phyloP scores from a whole-genome alignment of 768 basidiomycete genomes.

The Trametes meyenii region DNA sequence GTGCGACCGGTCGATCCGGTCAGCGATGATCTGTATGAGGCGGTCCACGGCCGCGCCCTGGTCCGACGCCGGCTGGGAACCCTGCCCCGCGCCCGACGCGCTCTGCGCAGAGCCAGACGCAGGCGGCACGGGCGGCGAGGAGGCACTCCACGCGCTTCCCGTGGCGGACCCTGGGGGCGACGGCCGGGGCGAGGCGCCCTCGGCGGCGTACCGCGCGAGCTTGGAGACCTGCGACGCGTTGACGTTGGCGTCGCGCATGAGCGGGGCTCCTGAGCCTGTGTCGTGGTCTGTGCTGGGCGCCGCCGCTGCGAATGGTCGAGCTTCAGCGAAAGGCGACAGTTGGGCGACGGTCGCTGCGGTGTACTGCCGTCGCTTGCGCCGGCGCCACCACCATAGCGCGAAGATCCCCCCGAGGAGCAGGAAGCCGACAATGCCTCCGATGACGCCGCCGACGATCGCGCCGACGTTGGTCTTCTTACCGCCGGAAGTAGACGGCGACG shows the following conservation, averaged over 20 bases:
- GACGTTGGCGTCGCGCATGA: not conserved
- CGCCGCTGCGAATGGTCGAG: not conserved
- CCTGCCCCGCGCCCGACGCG: not conserved
- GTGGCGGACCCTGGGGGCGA: not conserved
- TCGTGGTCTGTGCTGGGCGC: not conserved
- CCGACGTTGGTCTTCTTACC: slow-evolving; percentile 18
- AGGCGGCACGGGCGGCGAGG: not conserved
- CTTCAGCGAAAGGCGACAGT: not conserved
- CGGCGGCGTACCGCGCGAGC: not conserved
- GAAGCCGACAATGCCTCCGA: slow-evolving; percentile 23
- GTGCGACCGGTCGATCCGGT: slow-evolving; percentile 13
- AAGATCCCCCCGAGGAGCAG: not conserved
- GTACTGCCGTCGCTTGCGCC: not conserved
- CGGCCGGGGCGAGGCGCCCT: not conserved
- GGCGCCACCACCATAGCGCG: not conserved
- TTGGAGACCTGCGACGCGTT: not conserved
- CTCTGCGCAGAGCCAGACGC: no score
- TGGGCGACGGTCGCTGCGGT: not conserved
- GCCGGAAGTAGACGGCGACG: not conserved
- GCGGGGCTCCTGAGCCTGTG: not conserved
- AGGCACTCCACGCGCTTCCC: not conserved
- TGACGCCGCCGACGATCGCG: slow-evolving; percentile 24
- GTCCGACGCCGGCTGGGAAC: not conserved
- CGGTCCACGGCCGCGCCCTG: slow-evolving; percentile 10
- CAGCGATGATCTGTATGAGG: slow-evolving; percentile 18